Base-by-base conservation (phyloP, 129 eudicot species). In the Erigeron canadensis region DNA sequence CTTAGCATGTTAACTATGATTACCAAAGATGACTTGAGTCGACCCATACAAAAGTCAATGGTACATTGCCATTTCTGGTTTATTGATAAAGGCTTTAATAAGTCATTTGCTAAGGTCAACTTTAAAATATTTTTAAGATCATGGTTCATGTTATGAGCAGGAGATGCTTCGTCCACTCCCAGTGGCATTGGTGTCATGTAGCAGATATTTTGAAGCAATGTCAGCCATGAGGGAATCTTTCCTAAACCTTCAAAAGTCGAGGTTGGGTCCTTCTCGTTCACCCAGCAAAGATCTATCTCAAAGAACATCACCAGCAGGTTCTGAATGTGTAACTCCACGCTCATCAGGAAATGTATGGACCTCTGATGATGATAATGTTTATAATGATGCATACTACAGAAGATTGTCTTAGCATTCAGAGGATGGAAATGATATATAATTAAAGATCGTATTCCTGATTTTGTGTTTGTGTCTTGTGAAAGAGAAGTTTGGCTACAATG, bases 131-230 rank as follows among this genome's bases (percentile, higher is more conserved):
- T 17, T 59, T 13, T 6, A 58, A 57, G 21, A 44, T 21, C 9
- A 72, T 39, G 12, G 65, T 70, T 55, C 5, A 6, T 61, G 22
- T 69, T 39, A 16, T 10, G 70, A 71, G 70, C 65, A 95, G 99
- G 99, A 90, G 65, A 95, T 95, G 97, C 87, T 95, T 28, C 91
- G 96, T 55, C 97, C 97, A 61, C 90, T 95, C 71, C 94, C 87
- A 16, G 88, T 83, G 18, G 97, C 97, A 5, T 68, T 95, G 69
- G 96, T 96, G 56, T 90, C 97, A 18, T 90, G 97, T 83, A 84
- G 89, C 47, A 81, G 97, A 57, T 90, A 87, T 81, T 95, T 84
- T 43, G 97, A 88, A 83, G 99, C 99, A 74, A 81, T 90, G 86
- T 86, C 94, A 16, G 96, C 96, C 64, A 95, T 86, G 96, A 86